Base-by-base conservation (phyloP, 23 red algal species). In the Pyropia yezoensis region DNA sequence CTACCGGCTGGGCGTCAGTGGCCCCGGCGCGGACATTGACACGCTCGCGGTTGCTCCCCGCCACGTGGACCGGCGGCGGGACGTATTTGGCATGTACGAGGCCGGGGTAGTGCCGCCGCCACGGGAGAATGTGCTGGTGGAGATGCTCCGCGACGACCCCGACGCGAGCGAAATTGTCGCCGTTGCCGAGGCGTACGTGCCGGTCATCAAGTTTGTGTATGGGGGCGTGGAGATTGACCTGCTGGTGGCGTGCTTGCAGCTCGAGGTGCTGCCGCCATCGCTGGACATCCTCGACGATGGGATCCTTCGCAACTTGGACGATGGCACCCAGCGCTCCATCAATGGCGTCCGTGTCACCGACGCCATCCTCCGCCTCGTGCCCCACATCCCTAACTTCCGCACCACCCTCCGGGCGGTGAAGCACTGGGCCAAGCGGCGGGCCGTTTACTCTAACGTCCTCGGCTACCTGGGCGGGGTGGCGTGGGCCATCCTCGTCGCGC, bases 281-380 rank as follows among this genome's bases (percentile, higher is more conserved):
- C 85, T 98, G 69, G 75, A 90, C 65, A 90, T 98, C 49, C 74
- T 98, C 39, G 94, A 98, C 63, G 94, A 98, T 59, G 63, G 52
- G 22, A 75, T 98, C 18, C 76, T 98, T 54, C 84, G 94, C 27
- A 91, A 98, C 68, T 80, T 98, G 28, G 94, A 98, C 65, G 94
- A 98, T 62, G 86, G 75, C 17, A 98, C 94, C 9, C 94, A 98
- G 75, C 86, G 94, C 27, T 91, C 85, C 33, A 77, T 98, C 63
- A 98, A 98, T 69, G 94, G 94, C 47, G 94, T 98, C 4, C 73
- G 94, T 54, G 94, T 98, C 16, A 98, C 94, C 28, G 94, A 98
- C 69, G 85, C 94, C 27, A 88, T 98, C 54, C 75, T 98, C 15
- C 57, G 77, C 30, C 78, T 91, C 47, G 94, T 98, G 52, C 94